Conservation (phyloP, 176 grass and related monocot genomes). For the Dactylis glomerata region DNA sequence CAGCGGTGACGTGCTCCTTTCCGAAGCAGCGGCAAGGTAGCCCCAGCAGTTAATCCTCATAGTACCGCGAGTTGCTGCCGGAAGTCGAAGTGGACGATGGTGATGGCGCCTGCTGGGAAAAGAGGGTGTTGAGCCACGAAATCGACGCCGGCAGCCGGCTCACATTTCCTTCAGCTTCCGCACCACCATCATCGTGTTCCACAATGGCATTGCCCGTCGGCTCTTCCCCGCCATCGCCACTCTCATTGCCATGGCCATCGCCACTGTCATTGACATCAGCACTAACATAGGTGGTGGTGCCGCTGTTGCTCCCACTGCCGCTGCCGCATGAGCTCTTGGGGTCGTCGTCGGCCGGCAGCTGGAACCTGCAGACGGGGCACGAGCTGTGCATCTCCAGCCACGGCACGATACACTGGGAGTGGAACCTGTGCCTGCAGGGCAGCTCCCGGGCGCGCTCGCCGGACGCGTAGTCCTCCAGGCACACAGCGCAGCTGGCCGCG, state of each 20-base stretch:
- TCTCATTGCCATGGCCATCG: conserved; percentile 24
- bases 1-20: not conserved
- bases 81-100: conserved; percentile 5
- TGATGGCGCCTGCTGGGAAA: conserved; percentile 1
- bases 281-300: not conserved
- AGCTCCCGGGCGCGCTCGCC: conserved; percentile 69
- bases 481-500: conserved; percentile 57
- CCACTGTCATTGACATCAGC: not conserved
- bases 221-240: not conserved
- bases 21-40: not conserved
- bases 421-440: conserved; percentile 86
- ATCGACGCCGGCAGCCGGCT: conserved; percentile 26
- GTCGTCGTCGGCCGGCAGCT: conserved; percentile 54
- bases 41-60: conserved; percentile 24
- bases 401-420: conserved; percentile 63
- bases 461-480: conserved; percentile 69
- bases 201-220: conserved; percentile 6
- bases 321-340: conserved; percentile 43
- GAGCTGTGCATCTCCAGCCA: conserved; percentile 94
- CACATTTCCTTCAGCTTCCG: conserved; percentile 9
- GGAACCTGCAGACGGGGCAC: conserved; percentile 78
- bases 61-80: conserved; percentile 28
- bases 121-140: conserved; percentile 33
- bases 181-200: conserved; percentile 9
- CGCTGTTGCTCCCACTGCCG: conserved; percentile 12